Conservation (phyloP, 1,284 basidiomycete genomes). For the Ceratobasidium sp. region DNA sequence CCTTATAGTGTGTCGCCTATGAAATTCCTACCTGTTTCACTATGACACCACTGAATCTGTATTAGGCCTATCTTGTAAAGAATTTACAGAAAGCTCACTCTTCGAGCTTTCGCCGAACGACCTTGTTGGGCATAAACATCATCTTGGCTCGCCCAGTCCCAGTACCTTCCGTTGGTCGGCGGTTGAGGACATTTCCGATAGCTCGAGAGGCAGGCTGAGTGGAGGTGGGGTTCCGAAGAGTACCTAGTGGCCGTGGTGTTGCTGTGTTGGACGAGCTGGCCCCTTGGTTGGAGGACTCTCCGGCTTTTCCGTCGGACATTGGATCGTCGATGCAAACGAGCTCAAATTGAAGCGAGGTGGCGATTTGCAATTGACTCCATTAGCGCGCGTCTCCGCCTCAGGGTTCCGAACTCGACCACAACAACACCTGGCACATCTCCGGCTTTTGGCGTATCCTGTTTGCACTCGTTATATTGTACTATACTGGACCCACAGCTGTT, state of each 20-base stretch:
- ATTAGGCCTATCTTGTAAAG: background rate
- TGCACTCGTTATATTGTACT: background rate
- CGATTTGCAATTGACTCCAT: background rate
- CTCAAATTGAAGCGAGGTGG: background rate
- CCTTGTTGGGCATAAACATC: slow-evolving; percentile 53
- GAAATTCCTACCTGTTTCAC: background rate
- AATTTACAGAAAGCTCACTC: slow-evolving; percentile 34
- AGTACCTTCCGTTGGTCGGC: slow-evolving; percentile 24
- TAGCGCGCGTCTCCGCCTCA: background rate
- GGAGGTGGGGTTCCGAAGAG: slow-evolving; percentile 11
- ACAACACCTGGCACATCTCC: background rate
- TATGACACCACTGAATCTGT: slow-evolving; percentile 14
- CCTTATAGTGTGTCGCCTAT: background rate
- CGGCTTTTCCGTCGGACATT: slow-evolving; percentile 23
- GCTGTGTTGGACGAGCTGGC: background rate
- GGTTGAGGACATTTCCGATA: slow-evolving; percentile 43
- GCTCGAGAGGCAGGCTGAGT: slow-evolving; percentile 31
- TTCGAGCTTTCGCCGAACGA: slow-evolving; percentile 46
- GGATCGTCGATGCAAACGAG: background rate
- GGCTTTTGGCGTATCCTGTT: background rate
- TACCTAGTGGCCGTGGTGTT: slow-evolving; percentile 7
- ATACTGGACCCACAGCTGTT: background rate
- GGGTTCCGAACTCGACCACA: background rate
- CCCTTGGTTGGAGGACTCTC: slow-evolving; percentile 23
- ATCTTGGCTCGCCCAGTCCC: slow-evolving; percentile 44